phyloP scores from a whole-genome alignment of 2,329 filamentous ascomycete genomes.

The Cytospora piceicola region DNA sequence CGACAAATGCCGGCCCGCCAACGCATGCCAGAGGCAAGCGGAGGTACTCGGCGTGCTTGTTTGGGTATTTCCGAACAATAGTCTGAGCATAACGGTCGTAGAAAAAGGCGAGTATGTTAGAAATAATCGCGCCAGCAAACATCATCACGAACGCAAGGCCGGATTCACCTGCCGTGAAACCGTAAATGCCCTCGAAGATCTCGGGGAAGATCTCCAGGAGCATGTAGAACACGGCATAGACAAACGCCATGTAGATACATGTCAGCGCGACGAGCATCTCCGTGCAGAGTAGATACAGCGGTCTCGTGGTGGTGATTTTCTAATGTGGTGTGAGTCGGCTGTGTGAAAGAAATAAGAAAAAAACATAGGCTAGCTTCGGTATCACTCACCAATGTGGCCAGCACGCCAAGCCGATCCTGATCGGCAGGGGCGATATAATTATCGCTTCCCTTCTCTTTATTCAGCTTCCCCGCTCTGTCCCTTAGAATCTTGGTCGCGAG shows the following conservation, averaged over 20 bases:
- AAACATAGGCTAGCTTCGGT: not conserved
- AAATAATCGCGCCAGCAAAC: slow-evolving; percentile 35
- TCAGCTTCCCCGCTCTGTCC: slow-evolving; percentile 34
- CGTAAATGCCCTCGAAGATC: slow-evolving; percentile 38
- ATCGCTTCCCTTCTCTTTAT: slow-evolving; percentile 30
- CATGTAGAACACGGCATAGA: slow-evolving; percentile 42
- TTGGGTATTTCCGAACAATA: slow-evolving; percentile 32
- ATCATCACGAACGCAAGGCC: slow-evolving; percentile 36
- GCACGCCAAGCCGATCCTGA: slow-evolving; percentile 29
- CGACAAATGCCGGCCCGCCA: slow-evolving; percentile 35
- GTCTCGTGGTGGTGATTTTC: slow-evolving; percentile 38
- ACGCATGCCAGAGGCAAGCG: slow-evolving; percentile 38
- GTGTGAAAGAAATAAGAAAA: not conserved
- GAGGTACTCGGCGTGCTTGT: slow-evolving; percentile 36
- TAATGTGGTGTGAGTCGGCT: slow-evolving; percentile 13
- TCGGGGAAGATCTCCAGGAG: slow-evolving; percentile 34
- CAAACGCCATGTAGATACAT: slow-evolving; percentile 39
- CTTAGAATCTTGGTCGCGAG: slow-evolving; percentile 35
- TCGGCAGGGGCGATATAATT: slow-evolving; percentile 34
- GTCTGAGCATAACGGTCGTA: slow-evolving; percentile 33
- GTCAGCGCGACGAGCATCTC: slow-evolving; percentile 40
- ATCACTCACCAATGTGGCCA: slow-evolving; percentile 32
- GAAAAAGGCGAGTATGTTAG: slow-evolving; percentile 31
- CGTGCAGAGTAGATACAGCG: slow-evolving; percentile 37
- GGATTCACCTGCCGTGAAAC: slow-evolving; percentile 37